Evolutionary conservation across 1,284 basidiomycete species (phyloP).

Genomic region (Volvariella surrecta): DNA sequence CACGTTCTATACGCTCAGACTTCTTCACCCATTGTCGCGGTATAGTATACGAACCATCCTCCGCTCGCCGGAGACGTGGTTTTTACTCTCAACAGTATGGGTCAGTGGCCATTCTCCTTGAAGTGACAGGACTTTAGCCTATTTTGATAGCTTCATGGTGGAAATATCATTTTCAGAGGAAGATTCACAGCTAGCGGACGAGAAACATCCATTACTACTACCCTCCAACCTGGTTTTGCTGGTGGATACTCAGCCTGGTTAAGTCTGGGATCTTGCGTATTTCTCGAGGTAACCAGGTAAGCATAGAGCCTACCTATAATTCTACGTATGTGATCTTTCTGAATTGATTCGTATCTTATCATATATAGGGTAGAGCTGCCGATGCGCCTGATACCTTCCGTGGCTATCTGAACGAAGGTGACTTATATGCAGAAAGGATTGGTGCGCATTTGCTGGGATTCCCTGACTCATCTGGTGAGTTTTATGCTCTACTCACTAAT

Average conservation of each 20-base stretch:
- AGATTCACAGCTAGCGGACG: slow-evolving; percentile 36
- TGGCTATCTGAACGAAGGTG: slow-evolving; percentile 45
- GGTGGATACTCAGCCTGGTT: slow-evolving; percentile 44
- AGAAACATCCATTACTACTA: slow-evolving; percentile 34
- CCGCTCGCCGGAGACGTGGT: slow-evolving; percentile 30
- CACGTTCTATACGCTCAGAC: not conserved
- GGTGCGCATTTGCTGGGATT: slow-evolving; percentile 46
- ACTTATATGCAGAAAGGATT: slow-evolving; percentile 40
- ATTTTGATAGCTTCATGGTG: slow-evolving; percentile 32
- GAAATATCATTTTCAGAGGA: slow-evolving; percentile 42
- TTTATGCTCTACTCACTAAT: slow-evolving; percentile 23
- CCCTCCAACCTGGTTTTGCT: slow-evolving; percentile 39
- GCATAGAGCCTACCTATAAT: slow-evolving; percentile 3
- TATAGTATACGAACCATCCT: slow-evolving; percentile 38
- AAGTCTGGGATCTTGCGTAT: no score
- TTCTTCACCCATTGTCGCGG: slow-evolving; percentile 1
- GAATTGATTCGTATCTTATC: not conserved
- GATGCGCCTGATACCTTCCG: slow-evolving; percentile 36
- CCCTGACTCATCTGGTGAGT: slow-evolving; percentile 32
- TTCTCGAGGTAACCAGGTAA: slow-evolving; percentile 45
- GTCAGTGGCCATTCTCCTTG: slow-evolving; percentile 16
- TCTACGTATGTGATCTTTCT: not conserved
- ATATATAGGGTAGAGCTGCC: slow-evolving; percentile 32
- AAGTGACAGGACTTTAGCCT: slow-evolving; percentile 1
- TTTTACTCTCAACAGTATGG: slow-evolving; percentile 45